Evolutionary conservation across 2,329 filamentous ascomycete genomes (phyloP), one percentile per base, ranked within the genome.

Genomic region (Akanthomyces lecanii): DNA sequence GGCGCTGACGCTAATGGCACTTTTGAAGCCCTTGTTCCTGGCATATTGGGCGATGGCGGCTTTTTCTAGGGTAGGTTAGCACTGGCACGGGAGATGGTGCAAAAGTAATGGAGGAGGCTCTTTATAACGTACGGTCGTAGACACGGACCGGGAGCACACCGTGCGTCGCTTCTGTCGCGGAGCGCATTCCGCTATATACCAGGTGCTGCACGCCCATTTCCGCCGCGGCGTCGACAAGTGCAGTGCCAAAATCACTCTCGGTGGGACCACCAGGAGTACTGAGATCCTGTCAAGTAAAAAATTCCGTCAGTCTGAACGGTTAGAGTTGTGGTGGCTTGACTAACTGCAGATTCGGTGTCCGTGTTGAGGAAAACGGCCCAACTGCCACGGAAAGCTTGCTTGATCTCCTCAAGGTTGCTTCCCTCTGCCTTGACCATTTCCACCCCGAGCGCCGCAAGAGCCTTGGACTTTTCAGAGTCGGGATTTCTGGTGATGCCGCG

Each of bases 1-100:
- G 1, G 77, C 68, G 38, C 71, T 71, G 50, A 77, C 72, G 51
- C 74, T 69, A 50, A 69, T 71, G 48, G 76, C 71, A 23, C 71
- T 71, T 38, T 74, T 67, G 64, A 80, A 80, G 0, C 63, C 63
- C 25, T 67, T 71, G 2, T 63, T 64, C 28, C 71, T 70, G 16
- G 76, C 76, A 54, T 78, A 76, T 47, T 76, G 67, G 8, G 75
- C 75, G 44, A 78, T 70, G 4, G 69, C 69, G 61, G 74, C 66
- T 64, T 80, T 79, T 14, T 74, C 76, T 78, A 38, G 67, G 66
- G 0, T 36, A 11, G 7, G 18, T 53, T 52, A 52, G 50, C 50
- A 21, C 3, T 25, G 3, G 28, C 28, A 30, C 28, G 33, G 33
- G 5, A 36, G 33, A 36, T n/a, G 44, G 23, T 7, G 28, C 18